A percentile compares a stretch with the other conserved stretches of the same genome.
These are phyloP conservation scores for Guillardia theta DNA, from an alignment of 78 protist species.

Conservation along the genomic window DNA sequence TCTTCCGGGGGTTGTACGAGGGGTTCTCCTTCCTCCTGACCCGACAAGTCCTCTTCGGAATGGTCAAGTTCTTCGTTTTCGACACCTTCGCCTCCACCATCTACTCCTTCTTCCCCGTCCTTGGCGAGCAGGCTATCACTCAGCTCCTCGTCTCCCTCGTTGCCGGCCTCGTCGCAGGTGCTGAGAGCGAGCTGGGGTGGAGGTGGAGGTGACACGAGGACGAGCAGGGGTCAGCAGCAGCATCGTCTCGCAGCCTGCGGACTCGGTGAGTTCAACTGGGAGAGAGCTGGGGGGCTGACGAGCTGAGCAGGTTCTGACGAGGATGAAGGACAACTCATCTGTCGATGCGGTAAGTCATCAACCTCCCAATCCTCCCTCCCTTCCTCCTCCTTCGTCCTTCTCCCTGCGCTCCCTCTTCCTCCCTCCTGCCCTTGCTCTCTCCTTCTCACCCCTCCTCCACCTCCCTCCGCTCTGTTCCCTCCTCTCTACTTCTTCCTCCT, in stretches of 20 bases:
- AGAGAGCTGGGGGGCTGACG: not conserved
- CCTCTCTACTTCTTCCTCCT: too few relatives aligned
- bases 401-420: too few relatives aligned
- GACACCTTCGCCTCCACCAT: not conserved
- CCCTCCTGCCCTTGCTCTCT: too few relatives aligned
- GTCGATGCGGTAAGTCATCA: too few relatives aligned
- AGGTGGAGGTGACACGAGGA: not conserved
- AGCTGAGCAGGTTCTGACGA: not conserved
- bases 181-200: not conserved
- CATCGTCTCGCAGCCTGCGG: constrained; percentile 42
- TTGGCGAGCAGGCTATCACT: not conserved
- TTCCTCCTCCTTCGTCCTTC: too few relatives aligned
- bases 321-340: not conserved
- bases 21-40: not conserved
- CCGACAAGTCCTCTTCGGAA: not conserved
- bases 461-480: too few relatives aligned
- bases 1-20: not conserved
- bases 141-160: constrained; percentile 24
- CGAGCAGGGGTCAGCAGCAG: not conserved
- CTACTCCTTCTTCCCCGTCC: not conserved
- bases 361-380: too few relatives aligned
- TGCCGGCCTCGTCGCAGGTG: constrained; percentile 21
- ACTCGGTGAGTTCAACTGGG: not conserved
- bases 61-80: constrained; percentile 31
- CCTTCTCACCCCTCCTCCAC: too few relatives aligned